Percentiles rank a stretch among this genome's conserved stretches.
phyloP scores from a whole-genome alignment of 148 eudicot genomes.

The Agrostemma githago region DNA sequence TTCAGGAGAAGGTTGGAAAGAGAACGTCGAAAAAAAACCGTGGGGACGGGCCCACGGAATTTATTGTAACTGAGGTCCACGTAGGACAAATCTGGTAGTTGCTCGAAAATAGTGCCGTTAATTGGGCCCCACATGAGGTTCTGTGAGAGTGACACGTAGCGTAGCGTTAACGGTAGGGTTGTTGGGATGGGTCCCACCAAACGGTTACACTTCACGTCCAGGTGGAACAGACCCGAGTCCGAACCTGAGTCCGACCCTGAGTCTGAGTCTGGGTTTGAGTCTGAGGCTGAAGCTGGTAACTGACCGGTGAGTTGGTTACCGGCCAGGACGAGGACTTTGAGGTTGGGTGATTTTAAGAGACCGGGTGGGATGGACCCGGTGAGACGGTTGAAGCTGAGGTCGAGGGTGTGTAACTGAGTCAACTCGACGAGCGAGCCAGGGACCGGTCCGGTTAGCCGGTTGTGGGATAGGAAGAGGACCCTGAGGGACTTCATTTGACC shows the following conservation, averaged over 20 bases:
- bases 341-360: constrained; percentile 17
- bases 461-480: constrained; percentile 47
- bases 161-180: constrained; percentile 44
- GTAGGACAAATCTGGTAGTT: constrained; percentile 44
- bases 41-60: constrained; percentile 59
- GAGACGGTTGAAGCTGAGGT: constrained; percentile 54
- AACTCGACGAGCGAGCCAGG: constrained; percentile 34
- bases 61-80: constrained; percentile 61
- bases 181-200: constrained; percentile 37
- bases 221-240: constrained; percentile 28
- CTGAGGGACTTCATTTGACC: constrained; percentile 33
- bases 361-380: constrained; percentile 40
- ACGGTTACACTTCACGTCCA: constrained; percentile 42
- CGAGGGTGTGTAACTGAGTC: constrained; percentile 48
- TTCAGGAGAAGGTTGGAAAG: constrained; percentile 46
- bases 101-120: constrained; percentile 18
- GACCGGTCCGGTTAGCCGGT: constrained; percentile 56
- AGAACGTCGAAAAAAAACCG: constrained; percentile 33
- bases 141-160: constrained; percentile 47
- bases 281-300: constrained; percentile 21
- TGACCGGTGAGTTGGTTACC: constrained; percentile 42
- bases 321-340: constrained; percentile 43
- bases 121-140: constrained; percentile 64
- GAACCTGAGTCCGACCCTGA: neutral
- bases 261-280: neutral